A percentile compares a stretch with the other conserved stretches of the same genome.
Conservation (phyloP, 495 filamentous ascomycete genomes). For the Oleoguttula mirabilis region DNA sequence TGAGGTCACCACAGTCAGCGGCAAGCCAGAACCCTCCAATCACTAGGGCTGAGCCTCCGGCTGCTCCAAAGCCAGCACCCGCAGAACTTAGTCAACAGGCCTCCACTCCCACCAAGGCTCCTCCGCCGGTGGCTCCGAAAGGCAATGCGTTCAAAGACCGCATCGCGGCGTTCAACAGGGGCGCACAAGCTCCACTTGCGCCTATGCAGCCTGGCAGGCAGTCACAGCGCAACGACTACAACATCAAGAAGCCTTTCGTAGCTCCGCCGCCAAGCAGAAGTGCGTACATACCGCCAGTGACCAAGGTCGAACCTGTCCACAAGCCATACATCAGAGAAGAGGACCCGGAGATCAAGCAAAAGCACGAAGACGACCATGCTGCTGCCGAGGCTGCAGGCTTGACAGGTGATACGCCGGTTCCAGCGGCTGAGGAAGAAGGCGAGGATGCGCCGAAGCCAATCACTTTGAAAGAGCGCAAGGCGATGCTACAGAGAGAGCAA, state of each 20-base stretch:
- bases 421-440: constrained; percentile 41
- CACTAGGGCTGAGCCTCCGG: constrained; percentile 23
- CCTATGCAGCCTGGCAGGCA: constrained; percentile 71
- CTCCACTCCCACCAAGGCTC: constrained; percentile 30
- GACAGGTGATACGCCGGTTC: constrained; percentile 30
- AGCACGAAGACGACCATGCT: constrained; percentile 39
- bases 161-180: constrained; percentile 92
- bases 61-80: constrained; percentile 36
- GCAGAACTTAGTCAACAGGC: constrained; percentile 22
- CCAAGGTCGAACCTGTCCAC: constrained; percentile 46
- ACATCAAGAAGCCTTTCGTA: constrained; percentile 98
- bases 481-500: constrained; percentile 86
- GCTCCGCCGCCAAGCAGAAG: constrained; percentile 88
- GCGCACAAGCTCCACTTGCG: constrained; percentile 68
- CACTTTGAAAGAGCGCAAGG: constrained; percentile 88
- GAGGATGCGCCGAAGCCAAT: constrained; percentile 79
- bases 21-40: constrained; percentile 5
- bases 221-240: constrained; percentile 51
- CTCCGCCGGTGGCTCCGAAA: constrained; percentile 67
- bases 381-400: constrained; percentile 49
- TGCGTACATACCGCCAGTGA: constrained; percentile 70
- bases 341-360: constrained; percentile 67
- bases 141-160: constrained; percentile 86
- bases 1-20: constrained; percentile 16
- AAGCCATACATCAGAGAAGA: constrained; percentile 82